Conservation (phyloP, 192 early-diverging fungal genomes). For the Backusella psychrophila region DNA sequence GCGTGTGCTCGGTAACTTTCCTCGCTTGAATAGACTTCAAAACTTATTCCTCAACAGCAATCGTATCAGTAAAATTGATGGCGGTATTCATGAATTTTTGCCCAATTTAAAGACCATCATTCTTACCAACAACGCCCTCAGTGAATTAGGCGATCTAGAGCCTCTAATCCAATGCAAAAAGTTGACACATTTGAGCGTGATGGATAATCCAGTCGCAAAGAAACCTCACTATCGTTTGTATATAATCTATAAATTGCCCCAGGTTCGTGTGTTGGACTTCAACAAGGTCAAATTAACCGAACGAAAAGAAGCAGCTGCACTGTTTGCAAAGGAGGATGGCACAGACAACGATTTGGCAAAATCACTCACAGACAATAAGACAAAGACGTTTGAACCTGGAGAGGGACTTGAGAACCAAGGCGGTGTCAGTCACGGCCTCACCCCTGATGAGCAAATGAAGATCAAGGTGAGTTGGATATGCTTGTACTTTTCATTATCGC, state of each 20-base stretch:
- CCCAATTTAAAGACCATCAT: conserved; percentile 81
- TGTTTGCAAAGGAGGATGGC: conserved; percentile 74
- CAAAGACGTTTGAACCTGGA: conserved; percentile 87
- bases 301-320: conserved; percentile 68
- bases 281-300: conserved; percentile 73
- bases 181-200: conserved; percentile 67
- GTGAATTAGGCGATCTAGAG: conserved; percentile 85
- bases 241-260: conserved; percentile 79
- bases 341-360: conserved; percentile 61
- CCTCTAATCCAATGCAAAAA: conserved; percentile 49
- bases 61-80: conserved; percentile 81
- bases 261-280: conserved; percentile 86
- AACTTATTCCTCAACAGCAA: conserved; percentile 84
- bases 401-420: conserved; percentile 59
- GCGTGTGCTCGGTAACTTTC: conserved; percentile 84
- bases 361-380: conserved; percentile 61
- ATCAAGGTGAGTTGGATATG: conserved; percentile 44
- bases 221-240: conserved; percentile 82
- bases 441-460: conserved; percentile 66
- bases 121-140: conserved; percentile 83
- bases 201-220: conserved; percentile 86
- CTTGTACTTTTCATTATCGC: not conserved
- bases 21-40: conserved; percentile 71
- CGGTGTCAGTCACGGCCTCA: conserved; percentile 56
- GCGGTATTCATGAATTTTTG: conserved; percentile 57